These are phyloP conservation scores for Handroanthus guayacan DNA, from an alignment of 257 asterid species.

Conservation along the genomic window DNA sequence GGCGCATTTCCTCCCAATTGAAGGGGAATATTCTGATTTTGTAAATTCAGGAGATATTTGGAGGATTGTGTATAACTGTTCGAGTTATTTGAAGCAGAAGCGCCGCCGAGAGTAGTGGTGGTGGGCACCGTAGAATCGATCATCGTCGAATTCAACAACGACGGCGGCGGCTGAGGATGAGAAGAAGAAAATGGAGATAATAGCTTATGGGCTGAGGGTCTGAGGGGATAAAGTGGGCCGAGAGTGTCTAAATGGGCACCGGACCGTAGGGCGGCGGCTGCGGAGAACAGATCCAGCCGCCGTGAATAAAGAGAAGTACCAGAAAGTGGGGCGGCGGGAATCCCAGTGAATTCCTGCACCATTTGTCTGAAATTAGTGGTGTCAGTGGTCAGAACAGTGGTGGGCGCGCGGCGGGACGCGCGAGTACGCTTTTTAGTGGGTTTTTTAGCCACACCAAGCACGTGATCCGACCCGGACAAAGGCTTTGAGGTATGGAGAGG, in stretches of 20 bases:
- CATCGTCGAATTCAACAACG: constrained; percentile 44
- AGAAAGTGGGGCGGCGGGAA: constrained; percentile 61
- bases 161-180: constrained; percentile 31
- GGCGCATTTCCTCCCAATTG: constrained; percentile 38
- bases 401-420: constrained; percentile 83
- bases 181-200: constrained; percentile 36
- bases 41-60: constrained; percentile 48
- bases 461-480: not conserved
- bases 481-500: constrained; percentile 21
- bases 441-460: constrained; percentile 47
- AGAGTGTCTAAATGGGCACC: constrained; percentile 44
- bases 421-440: constrained; percentile 76
- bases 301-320: constrained; percentile 61
- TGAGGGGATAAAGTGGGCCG: constrained; percentile 52
- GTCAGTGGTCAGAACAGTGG: constrained; percentile 89
- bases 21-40: constrained; percentile 41
- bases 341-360: constrained; percentile 95
- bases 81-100: constrained; percentile 25
- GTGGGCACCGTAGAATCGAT: constrained; percentile 41
- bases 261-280: constrained; percentile 46
- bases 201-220: constrained; percentile 61
- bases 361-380: constrained; percentile 81
- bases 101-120: not conserved
- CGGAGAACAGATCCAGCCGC: constrained; percentile 63
- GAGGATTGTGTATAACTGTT: constrained; percentile 30